Evolutionary conservation across 805 yeast species (phyloP).

Genomic region (Cyberlindnera americana): DNA sequence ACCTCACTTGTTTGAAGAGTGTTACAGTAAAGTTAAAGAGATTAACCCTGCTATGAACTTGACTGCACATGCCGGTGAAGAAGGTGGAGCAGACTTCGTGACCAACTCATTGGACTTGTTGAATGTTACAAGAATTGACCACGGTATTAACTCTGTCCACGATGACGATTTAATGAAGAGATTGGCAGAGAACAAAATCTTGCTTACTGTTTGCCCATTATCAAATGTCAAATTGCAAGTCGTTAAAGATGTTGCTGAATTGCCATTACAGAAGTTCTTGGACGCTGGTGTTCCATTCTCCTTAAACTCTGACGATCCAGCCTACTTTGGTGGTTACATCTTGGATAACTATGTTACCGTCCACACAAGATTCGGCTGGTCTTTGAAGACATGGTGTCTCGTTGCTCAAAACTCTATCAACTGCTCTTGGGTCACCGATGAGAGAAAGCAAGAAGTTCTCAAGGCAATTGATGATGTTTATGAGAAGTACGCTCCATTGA

Average conservation of each 20-base stretch:
- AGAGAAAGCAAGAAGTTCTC: conserved; percentile 47
- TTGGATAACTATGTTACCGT: conserved; percentile 70
- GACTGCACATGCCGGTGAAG: conserved; percentile 91
- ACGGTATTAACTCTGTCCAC: conserved; percentile 66
- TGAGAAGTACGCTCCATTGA: conserved; percentile 32
- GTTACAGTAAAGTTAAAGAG: conserved; percentile 48
- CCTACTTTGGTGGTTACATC: conserved; percentile 83
- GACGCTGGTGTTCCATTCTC: conserved; percentile 67
- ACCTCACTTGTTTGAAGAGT: conserved; percentile 62
- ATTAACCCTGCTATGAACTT: conserved; percentile 52
- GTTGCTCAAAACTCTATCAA: conserved; percentile 64
- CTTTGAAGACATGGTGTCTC: conserved; percentile 53
- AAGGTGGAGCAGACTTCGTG: conserved; percentile 74
- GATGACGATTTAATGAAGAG: conserved; percentile 51
- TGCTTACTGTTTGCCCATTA: conserved; percentile 74
- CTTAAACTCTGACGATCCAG: conserved; percentile 76
- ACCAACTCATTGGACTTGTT: conserved; percentile 53
- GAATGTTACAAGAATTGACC: conserved; percentile 71
- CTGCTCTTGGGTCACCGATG: conserved; percentile 71
- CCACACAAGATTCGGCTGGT: conserved; percentile 62
- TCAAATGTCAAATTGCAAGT: conserved; percentile 76
- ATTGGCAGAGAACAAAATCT: conserved; percentile 49
- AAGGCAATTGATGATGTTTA: conserved; percentile 40
- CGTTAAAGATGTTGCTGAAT: conserved; percentile 59
- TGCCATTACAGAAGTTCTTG: conserved; percentile 61